Evolutionary conservation across 108 stramenopile genomes (phyloP).

Genomic region (Schizochytrium sp.): DNA sequence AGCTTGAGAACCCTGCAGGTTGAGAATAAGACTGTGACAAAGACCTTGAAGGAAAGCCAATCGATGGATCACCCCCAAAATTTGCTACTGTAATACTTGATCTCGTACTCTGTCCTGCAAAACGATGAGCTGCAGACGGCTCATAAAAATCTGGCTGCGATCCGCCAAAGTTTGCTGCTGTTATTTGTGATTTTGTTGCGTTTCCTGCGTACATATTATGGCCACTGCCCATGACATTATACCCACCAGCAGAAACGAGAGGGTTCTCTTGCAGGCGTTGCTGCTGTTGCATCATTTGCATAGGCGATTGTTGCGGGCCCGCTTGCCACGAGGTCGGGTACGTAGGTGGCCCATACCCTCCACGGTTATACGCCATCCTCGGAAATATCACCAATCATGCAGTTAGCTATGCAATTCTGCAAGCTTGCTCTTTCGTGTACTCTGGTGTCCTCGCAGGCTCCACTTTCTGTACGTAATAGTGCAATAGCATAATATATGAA

Average conservation of each 20-base stretch:
- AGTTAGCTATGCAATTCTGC: not conserved
- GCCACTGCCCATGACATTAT: not conserved
- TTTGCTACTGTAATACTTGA: not conserved
- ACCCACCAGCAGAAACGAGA: not conserved
- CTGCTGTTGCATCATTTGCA: not conserved
- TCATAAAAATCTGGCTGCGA: not conserved
- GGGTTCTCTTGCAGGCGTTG: not conserved
- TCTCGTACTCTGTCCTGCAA: conserved; percentile 25
- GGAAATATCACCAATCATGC: not conserved
- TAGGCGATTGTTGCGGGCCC: not conserved
- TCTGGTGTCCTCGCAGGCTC: too few species aligned
- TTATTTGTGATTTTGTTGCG: not conserved
- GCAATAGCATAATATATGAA: too few species aligned
- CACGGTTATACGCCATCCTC: conserved; percentile 2
- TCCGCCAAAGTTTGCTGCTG: conserved; percentile 23
- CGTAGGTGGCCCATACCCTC: not conserved
- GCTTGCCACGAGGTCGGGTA: too few species aligned
- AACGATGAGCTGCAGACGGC: not conserved
- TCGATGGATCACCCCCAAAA: conserved; percentile 11
- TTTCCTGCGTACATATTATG: not conserved
- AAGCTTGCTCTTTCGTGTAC: not conserved
- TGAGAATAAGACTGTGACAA: not conserved
- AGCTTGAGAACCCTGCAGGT: too few species aligned
- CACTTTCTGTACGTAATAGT: too few species aligned
- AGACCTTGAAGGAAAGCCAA: not conserved